Evolutionary conservation across 2,329 filamentous ascomycete genomes (phyloP).

Genomic region (Calycina herbarum): DNA sequence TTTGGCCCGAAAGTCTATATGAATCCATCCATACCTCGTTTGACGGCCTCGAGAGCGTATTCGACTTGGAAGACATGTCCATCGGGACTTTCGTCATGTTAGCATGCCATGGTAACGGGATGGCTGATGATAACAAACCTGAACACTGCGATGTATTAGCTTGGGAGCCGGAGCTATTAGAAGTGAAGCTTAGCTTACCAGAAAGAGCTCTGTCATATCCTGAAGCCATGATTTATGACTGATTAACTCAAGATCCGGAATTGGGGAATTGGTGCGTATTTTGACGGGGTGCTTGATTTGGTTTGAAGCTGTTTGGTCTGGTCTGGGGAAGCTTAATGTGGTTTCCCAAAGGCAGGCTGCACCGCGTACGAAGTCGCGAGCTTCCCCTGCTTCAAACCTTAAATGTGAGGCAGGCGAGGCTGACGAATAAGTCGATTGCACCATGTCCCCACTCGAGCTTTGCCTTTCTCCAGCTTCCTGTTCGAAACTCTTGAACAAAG

Average conservation of each 20-base stretch:
- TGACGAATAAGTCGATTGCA: conserved; percentile 6
- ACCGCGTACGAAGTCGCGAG: conserved; percentile 33
- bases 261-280: conserved; percentile 14
- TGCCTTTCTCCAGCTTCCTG: neutral
- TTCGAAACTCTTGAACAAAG: neutral
- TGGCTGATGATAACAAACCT: conserved; percentile 54
- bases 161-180: conserved; percentile 46
- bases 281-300: conserved; percentile 12
- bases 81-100: conserved; percentile 73
- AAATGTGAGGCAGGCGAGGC: conserved; percentile 24
- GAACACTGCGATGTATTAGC: conserved; percentile 65
- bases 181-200: conserved; percentile 60
- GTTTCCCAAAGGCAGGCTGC: conserved; percentile 29
- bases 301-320: conserved; percentile 22
- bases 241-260: conserved; percentile 8
- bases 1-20: conserved; percentile 6
- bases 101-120: conserved; percentile 38
- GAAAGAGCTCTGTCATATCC: conserved; percentile 99
- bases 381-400: conserved; percentile 12
- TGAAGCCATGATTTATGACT: conserved; percentile 68
- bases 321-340: conserved; percentile 22
- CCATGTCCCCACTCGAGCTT: neutral
- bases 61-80: conserved; percentile 99
- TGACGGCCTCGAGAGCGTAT: conserved; percentile 98
- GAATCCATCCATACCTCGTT: conserved; percentile 68